These are phyloP conservation scores for Hysterium pulicare DNA, from an alignment of 2,329 filamentous ascomycete genomes.

Conservation along the genomic window DNA sequence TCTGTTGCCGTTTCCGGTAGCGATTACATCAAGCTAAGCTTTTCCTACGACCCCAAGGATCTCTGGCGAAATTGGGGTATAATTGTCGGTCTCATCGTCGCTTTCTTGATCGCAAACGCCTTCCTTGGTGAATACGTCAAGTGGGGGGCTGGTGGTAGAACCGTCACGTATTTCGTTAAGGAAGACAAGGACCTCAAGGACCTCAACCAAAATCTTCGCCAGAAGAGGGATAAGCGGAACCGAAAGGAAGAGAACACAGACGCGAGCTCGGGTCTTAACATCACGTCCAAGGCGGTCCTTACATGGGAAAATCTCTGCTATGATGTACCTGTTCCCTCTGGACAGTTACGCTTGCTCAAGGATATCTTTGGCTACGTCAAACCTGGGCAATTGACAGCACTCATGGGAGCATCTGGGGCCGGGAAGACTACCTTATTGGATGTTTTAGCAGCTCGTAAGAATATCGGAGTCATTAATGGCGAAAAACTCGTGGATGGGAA, in stretches of 20 bases:
- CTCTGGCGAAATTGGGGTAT: slow-evolving; percentile 68
- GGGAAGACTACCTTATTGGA: slow-evolving; percentile 85
- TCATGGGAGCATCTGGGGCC: slow-evolving; percentile 55
- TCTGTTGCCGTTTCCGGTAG: slow-evolving; percentile 61
- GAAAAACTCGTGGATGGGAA: slow-evolving; percentile 62
- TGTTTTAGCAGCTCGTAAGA: slow-evolving; percentile 65
- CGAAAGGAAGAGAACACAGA: slow-evolving; percentile 40
- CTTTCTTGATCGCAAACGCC: slow-evolving; percentile 70
- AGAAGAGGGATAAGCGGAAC: slow-evolving; percentile 56
- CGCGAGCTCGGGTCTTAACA: slow-evolving; percentile 47
- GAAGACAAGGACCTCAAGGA: slow-evolving; percentile 64
- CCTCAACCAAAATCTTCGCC: slow-evolving; percentile 61
- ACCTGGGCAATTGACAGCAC: slow-evolving; percentile 53
- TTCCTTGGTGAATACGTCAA: slow-evolving; percentile 75
- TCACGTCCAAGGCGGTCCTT: slow-evolving; percentile 54
- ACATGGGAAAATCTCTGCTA: slow-evolving; percentile 58
- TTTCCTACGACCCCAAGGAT: slow-evolving; percentile 62
- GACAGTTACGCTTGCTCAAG: slow-evolving; percentile 54
- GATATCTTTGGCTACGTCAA: slow-evolving; percentile 56
- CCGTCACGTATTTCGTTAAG: slow-evolving; percentile 71
- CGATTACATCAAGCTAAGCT: slow-evolving; percentile 66
- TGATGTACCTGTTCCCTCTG: slow-evolving; percentile 67
- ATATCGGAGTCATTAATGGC: slow-evolving; percentile 61
- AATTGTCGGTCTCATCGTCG: slow-evolving; percentile 68
- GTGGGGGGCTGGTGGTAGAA: slow-evolving; percentile 76